Percentiles rank a stretch among this genome's conserved stretches.
phyloP scores from a whole-genome alignment of 768 basidiomycete species.

The Kwoniella dejecticola region DNA sequence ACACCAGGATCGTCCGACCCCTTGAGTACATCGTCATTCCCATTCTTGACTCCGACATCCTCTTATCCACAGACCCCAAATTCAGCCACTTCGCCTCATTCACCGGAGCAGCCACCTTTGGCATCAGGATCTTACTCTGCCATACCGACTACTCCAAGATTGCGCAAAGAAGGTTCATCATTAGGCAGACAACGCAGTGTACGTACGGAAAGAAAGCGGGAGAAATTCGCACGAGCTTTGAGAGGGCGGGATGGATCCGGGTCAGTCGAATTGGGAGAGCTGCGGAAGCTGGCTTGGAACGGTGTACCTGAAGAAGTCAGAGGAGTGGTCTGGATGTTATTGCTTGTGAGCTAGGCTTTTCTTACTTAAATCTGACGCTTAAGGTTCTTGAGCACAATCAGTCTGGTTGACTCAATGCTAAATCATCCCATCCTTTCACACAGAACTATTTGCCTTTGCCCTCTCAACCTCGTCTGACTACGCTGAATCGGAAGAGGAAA shows the following conservation, averaged over 20 bases:
- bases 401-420: not conserved
- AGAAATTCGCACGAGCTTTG: slow-evolving; percentile 50
- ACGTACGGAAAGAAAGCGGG: slow-evolving; percentile 50
- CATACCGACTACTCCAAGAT: slow-evolving; percentile 17
- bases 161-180: slow-evolving; percentile 18
- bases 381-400: no score
- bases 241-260: slow-evolving; percentile 57
- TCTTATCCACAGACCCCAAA: slow-evolving; percentile 53
- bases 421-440: not conserved
- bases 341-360: slow-evolving; percentile 67
- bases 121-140: slow-evolving; percentile 6
- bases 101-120: slow-evolving; percentile 57
- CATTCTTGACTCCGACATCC: slow-evolving; percentile 36
- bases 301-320: slow-evolving; percentile 86
- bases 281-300: slow-evolving; percentile 91
- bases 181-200: slow-evolving; percentile 44
- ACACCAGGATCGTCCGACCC: slow-evolving; percentile 36
- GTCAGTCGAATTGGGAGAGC: slow-evolving; percentile 74
- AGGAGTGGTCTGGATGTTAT: slow-evolving; percentile 89
- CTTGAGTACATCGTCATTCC: slow-evolving; percentile 20
- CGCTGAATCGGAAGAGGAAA: slow-evolving; percentile 82
- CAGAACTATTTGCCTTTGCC: slow-evolving; percentile 93
- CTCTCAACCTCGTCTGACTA: slow-evolving; percentile 69
- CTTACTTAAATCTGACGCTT: not conserved
- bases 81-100: slow-evolving; percentile 64